These are phyloP conservation scores for Bretschneidera sinensis DNA, from an alignment of 345 rosid species.

Conservation along the genomic window DNA sequence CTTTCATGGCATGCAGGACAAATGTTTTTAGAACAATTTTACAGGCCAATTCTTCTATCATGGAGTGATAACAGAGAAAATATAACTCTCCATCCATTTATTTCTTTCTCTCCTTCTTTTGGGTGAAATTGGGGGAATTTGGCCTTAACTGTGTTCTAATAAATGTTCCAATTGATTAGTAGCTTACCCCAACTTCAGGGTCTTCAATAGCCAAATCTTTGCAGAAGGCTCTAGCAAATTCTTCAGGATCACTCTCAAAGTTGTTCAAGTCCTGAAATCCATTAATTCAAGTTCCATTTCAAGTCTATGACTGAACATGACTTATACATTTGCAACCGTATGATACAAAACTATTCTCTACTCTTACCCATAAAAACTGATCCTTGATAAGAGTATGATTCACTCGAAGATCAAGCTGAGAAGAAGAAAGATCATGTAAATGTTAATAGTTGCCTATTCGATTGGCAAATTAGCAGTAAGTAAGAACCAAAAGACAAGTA, in stretches of 20 bases:
- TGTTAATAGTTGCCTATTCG: background rate
- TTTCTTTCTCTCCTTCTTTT: background rate
- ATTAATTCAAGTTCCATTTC: conserved; percentile 3
- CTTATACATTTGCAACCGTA: background rate
- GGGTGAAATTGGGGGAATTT: background rate
- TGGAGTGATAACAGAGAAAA: too few relatives aligned
- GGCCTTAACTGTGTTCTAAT: too few relatives aligned
- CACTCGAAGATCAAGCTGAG: conserved; percentile 94
- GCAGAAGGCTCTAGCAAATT: conserved; percentile 82
- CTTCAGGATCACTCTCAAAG: conserved; percentile 92
- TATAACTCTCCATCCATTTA: too few relatives aligned
- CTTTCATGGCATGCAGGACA: too few relatives aligned
- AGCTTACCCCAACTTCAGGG: conserved; percentile 92
- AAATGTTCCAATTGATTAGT: background rate
- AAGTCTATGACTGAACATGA: background rate
- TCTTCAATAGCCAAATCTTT: conserved; percentile 76
- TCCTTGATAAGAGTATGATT: conserved; percentile 87
- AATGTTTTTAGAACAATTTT: too few relatives aligned
- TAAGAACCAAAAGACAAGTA: background rate
- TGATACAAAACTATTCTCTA: background rate
- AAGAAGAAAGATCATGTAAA: conserved; percentile 16
- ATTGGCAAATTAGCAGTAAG: conserved; percentile 11
- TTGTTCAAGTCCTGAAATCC: conserved; percentile 76
- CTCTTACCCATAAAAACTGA: conserved; percentile 85
- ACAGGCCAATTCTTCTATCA: too few relatives aligned